phyloP scores from a whole-genome alignment of 768 basidiomycete genomes.

The Pulveroboletus sp. region DNA sequence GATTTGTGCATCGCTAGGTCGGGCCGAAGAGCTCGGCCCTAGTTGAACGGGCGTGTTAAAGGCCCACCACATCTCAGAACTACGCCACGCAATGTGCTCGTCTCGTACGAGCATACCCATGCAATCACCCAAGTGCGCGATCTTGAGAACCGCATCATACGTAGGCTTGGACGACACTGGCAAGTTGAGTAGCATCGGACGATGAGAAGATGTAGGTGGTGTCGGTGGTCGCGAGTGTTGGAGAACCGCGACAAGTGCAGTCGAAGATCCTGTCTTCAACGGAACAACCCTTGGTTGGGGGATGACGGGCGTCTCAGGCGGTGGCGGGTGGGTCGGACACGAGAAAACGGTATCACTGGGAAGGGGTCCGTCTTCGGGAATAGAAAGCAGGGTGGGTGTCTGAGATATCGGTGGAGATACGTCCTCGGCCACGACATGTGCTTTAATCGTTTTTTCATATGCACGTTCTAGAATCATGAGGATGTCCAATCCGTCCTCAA shows the following conservation, averaged over 20 bases:
- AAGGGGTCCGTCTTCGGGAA: conserved; percentile 21
- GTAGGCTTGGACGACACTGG: conserved; percentile 31
- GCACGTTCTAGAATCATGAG: conserved; percentile 68
- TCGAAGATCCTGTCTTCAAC: conserved; percentile 61
- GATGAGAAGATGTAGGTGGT: conserved; percentile 10
- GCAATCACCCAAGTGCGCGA: conserved; percentile 87
- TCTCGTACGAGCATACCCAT: conserved; percentile 84
- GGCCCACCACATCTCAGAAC: conserved; percentile 91
- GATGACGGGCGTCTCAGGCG: conserved; percentile 15
- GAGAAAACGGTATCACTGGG: neutral
- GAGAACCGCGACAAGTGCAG: conserved; percentile 64
- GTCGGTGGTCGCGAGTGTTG: conserved; percentile 37
- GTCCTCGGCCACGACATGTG: conserved; percentile 46
- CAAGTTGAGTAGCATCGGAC: conserved; percentile 17
- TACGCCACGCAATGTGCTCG: conserved; percentile 78
- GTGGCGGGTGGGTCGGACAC: neutral
- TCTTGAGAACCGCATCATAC: conserved; percentile 63
- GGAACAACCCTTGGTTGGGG: conserved; percentile 31
- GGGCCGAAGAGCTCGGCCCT: conserved; percentile 58
- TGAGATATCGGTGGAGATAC: conserved; percentile 4
- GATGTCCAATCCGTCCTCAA: conserved; percentile 68
- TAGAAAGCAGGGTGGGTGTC: conserved; percentile 14
- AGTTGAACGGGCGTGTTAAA: conserved; percentile 69
- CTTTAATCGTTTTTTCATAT: conserved; percentile 62
- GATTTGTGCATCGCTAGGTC: conserved; percentile 65